These are phyloP conservation scores for Paecilomyces sp. DNA, from an alignment of 2,329 filamentous ascomycete species.

Conservation along the genomic window DNA sequence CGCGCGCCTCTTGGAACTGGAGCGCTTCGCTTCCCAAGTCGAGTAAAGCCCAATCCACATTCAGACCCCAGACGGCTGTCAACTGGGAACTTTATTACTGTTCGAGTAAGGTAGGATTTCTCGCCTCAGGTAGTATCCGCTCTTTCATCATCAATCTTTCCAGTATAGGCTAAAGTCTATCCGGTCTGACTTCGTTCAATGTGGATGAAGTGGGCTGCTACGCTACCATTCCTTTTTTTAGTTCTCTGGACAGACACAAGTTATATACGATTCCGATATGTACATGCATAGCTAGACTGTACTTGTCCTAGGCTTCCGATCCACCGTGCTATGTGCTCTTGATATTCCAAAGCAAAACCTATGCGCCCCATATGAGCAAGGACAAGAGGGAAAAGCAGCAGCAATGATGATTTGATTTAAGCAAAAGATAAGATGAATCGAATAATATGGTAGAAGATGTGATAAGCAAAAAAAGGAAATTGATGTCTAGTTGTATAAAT, in stretches of 20 bases:
- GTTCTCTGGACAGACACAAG: no score
- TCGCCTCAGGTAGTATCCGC: background rate
- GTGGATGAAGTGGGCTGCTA: no score
- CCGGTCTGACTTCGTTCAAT: no score
- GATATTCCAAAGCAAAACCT: background rate
- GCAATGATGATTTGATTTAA: background rate
- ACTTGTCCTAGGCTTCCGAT: background rate
- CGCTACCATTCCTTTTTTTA: no score
- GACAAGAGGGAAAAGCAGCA: background rate
- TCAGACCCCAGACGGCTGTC: background rate
- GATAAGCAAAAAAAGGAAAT: background rate
- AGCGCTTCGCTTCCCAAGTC: background rate
- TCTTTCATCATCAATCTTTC: no score
- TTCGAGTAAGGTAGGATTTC: background rate
- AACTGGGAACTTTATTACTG: background rate
- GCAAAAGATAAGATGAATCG: background rate
- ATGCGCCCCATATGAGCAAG: background rate
- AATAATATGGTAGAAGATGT: background rate
- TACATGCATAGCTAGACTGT: no score
- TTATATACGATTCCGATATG: no score
- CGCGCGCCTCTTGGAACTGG: background rate
- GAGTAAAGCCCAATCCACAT: background rate
- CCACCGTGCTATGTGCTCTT: background rate
- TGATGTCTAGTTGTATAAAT: background rate
- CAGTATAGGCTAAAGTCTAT: no score